Percentiles rank a stretch among this genome's conserved stretches.
Conservation (phyloP, 257 asterid genomes). For the Echium plantagineum region DNA sequence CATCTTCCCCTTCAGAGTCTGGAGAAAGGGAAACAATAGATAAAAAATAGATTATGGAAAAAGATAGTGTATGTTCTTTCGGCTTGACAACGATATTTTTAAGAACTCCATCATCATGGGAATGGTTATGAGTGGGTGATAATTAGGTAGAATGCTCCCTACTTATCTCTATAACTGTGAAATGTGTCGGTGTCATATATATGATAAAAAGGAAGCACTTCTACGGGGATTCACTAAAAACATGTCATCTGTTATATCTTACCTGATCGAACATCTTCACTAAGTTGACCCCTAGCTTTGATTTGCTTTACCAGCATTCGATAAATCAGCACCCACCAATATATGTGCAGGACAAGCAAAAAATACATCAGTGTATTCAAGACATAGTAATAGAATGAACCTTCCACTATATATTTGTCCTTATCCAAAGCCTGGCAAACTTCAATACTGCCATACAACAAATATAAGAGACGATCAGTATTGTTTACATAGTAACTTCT, state of each 20-base stretch:
- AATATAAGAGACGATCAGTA: neutral
- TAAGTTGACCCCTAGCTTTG: constrained; percentile 64
- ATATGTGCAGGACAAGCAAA: constrained; percentile 76
- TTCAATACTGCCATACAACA: constrained; percentile 46
- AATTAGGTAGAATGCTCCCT: too few relatives aligned
- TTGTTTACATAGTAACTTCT: neutral
- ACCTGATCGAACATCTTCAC: constrained; percentile 96
- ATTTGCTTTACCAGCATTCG: constrained; percentile 84
- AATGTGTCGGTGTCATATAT: too few relatives aligned
- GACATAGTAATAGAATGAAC: constrained; percentile 66
- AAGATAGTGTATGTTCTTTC: too few relatives aligned
- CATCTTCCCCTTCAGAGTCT: constrained; percentile 82
- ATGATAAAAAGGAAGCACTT: neutral
- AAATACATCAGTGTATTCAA: constrained; percentile 81
- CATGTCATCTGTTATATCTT: constrained; percentile 12
- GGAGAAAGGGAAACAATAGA: constrained; percentile 7
- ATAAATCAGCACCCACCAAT: constrained; percentile 81
- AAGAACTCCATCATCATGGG: neutral
- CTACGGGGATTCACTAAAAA: neutral
- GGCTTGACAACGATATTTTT: neutral
- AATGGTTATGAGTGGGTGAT: too few relatives aligned
- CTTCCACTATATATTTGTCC: constrained; percentile 47
- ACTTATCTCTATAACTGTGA: too few relatives aligned
- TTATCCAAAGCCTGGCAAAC: constrained; percentile 36
- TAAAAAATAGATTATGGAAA: neutral